Base-by-base conservation (phyloP, 2,329 filamentous ascomycete genomes). In the Fusarium udum region DNA sequence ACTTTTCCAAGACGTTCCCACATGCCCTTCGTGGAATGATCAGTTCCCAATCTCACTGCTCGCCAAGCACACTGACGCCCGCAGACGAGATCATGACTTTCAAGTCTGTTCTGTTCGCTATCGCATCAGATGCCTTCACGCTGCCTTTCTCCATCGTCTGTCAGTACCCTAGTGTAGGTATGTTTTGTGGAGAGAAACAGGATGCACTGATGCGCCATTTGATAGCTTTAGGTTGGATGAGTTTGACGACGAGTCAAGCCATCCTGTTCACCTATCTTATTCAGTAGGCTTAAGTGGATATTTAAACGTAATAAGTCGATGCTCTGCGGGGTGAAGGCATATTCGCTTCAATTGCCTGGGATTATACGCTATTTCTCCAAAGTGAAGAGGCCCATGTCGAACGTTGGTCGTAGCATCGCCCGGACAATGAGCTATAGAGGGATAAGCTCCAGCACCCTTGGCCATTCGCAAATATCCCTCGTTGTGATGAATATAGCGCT, bases 301-400 rank as follows among this genome's bases (percentile, higher is more conserved):
- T 71, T 28, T n/a, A 69, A 69, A 75, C 70, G 73, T 75, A 75
- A 75, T 71, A 64, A 75, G 32, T 64, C 36, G 48, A 66, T 59
- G 26, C 43, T 42, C n/a, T 55, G 68, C 45, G 49, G 68, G 55
- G 61, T 46, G 22, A n/a, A 52, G 64, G 32, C 24, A 57, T 55
- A 48, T 28, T 55, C 61, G 62, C 63, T 64, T 60, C 18, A 56
- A 58, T 49, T 45, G 31, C 63, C 55, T 57, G 60, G 57, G 32
- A 51, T 31, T 22, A 48, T 51, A 55, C 59, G 46, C 55, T 62
- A 64, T 63, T 55, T 39, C 46, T 39, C 45, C 49, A 55, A 51
- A 46, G 64, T 63, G 51, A 49, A 53, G 55, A 63, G 57, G 53
- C 46, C 37, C 58, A 26, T 67, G 53, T 40, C 42, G 12, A 32